Percentiles rank a stretch among this genome's conserved stretches.
Evolutionary conservation across 2,329 filamentous ascomycete genomes (phyloP).

Genomic region (Chrysoporthe deuterocubensis): DNA sequence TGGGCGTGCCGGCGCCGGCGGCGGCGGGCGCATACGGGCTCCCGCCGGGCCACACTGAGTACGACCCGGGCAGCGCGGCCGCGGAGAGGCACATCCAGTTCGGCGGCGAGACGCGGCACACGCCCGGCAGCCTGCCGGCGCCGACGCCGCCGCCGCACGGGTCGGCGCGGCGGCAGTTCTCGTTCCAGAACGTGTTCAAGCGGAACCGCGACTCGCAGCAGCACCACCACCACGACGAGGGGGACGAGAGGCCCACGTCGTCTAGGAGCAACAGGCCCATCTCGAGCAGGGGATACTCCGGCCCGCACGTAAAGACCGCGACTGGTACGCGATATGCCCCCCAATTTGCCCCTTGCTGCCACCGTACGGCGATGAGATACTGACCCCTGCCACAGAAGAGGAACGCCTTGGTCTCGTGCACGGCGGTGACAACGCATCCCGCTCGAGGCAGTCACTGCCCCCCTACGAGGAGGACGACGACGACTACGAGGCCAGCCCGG

Average conservation of each 20-base stretch:
- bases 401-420: slow-evolving; percentile 83
- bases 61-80: slow-evolving; percentile 41
- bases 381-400: slow-evolving; percentile 60
- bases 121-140: slow-evolving; percentile 47
- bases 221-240: slow-evolving; percentile 31
- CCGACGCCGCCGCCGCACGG: slow-evolving; percentile 62
- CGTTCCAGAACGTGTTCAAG: slow-evolving; percentile 84
- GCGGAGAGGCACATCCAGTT: slow-evolving; percentile 53
- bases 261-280: slow-evolving; percentile 40
- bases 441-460: slow-evolving; percentile 40
- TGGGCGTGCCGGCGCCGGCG: slow-evolving; percentile 48
- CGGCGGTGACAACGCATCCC: slow-evolving; percentile 71
- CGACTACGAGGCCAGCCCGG: slow-evolving; percentile 34
- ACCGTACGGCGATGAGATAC: background rate
- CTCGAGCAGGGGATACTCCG: slow-evolving; percentile 47
- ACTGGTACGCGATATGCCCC: slow-evolving; percentile 54
- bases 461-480: slow-evolving; percentile 42
- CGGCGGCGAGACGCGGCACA: slow-evolving; percentile 41
- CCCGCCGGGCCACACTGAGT: slow-evolving; percentile 51
- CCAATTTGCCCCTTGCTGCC: too few relatives aligned
- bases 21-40: slow-evolving; percentile 51
- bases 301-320: slow-evolving; percentile 52
- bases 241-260: slow-evolving; percentile 33
- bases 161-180: slow-evolving; percentile 78
- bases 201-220: slow-evolving; percentile 46